These are phyloP conservation scores for Chlorella sp. DNA, from an alignment of 139 green algal genomes.

Conservation along the genomic window DNA sequence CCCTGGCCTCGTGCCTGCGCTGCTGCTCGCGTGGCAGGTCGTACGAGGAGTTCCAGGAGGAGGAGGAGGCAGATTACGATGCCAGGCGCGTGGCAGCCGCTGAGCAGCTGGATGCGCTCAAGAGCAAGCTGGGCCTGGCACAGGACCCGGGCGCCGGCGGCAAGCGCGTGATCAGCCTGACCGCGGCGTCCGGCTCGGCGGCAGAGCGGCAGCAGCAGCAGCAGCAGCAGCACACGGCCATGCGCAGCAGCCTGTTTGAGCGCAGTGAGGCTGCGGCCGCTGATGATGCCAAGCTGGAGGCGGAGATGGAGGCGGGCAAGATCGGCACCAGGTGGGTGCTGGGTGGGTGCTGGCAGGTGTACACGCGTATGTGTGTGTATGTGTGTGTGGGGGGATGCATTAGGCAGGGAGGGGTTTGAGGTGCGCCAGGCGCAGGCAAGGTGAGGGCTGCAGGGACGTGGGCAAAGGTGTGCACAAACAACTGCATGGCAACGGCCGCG, in stretches of 20 bases:
- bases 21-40: not conserved
- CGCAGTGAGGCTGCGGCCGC: not conserved
- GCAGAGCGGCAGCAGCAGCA: slow-evolving; percentile 25
- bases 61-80: slow-evolving; percentile 32
- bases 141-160: not conserved
- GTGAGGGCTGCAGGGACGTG: no score
- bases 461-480: not conserved
- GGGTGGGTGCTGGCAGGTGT: no score
- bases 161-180: slow-evolving; percentile 18
- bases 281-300: slow-evolving; percentile 22
- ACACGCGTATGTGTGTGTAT: no score
- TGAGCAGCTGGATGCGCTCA: slow-evolving; percentile 13
- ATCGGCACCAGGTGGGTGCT: not conserved
- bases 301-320: slow-evolving; percentile 22
- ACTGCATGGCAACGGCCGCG: not conserved
- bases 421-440: not conserved
- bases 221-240: slow-evolving; percentile 17
- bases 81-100: not conserved
- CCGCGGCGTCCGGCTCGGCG: slow-evolving; percentile 5
- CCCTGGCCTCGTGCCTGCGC: slow-evolving; percentile 11
- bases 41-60: slow-evolving; percentile 40
- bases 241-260: slow-evolving; percentile 30
- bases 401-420: not conserved
- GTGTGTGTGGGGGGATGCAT: not conserved
- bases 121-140: slow-evolving; percentile 20